Evolutionary conservation across 352 stramenopile species (phyloP), one percentile per base, ranked within the genome.

Genomic region (Globisporangium mamillatum): DNA sequence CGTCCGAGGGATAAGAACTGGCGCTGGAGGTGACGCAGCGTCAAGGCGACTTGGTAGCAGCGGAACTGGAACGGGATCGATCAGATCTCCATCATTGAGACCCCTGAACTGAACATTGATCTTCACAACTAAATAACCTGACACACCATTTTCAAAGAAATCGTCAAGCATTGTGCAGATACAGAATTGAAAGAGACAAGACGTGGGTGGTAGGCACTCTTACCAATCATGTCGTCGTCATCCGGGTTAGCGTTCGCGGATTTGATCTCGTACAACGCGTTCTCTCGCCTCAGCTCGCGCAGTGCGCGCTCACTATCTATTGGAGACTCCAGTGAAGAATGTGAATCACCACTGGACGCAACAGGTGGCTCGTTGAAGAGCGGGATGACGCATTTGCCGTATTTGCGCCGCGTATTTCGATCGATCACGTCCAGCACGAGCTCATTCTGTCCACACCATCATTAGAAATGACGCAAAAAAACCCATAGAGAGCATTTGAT

Each of bases 391-490:
- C 75, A 82, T 25, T 71, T 64, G 4, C 84, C 84, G 27, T 78
- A 66, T 34, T 79, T 79, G 24, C 68, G 80, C 12, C 80, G 64
- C 1, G 77, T 78, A 3, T 34, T 36, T 38, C 78, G 79, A 60
- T 93, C 83, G 32, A 91, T 80, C 63, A 93, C 81, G 29, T 93
- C 85, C 22, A 92, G 55, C 44, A 71, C 66, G 27, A 93, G 68
- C 63, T 86, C 59, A 62, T 72, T 70, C 77, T 87, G 36, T 22
- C 12, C 34, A 36, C 22, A 44, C 29, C 34, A 12, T 3, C 53
- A 56, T 52, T 46, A 60, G n/a, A 16, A 48, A 58, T 32, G 1
- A 46, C 38, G 18, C 29, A 12, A 32, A 32, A 32, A 27, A 32
- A 64, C 6, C 14, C 32, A n/a, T 18, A 46, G 6, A 46, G 14